phyloP scores from a whole-genome alignment of 495 filamentous ascomycete species.

The Penicillium maclennaniae region DNA sequence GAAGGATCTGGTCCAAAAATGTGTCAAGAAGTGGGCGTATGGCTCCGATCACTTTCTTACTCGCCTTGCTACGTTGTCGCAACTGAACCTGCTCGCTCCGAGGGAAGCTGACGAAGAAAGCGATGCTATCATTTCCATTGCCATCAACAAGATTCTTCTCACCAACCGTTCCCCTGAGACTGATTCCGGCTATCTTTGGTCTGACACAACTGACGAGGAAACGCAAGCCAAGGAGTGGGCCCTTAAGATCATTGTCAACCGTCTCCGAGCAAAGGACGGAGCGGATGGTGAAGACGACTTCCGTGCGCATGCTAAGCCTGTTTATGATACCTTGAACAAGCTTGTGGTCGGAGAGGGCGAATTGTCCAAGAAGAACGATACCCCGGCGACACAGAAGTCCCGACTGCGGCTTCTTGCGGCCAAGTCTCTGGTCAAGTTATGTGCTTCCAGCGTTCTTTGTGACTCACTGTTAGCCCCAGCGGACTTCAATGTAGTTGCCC shows the following conservation, averaged over 20 bases:
- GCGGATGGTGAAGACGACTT: conserved; percentile 52
- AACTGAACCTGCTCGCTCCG: conserved; percentile 75
- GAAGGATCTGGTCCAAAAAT: conserved; percentile 73
- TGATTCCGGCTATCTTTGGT: conserved; percentile 57
- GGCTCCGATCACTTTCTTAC: conserved; percentile 75
- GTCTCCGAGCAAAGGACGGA: conserved; percentile 63
- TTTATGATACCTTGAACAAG: conserved; percentile 74
- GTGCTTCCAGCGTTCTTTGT: conserved; percentile 59
- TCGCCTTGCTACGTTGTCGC: conserved; percentile 75
- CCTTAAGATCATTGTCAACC: conserved; percentile 85
- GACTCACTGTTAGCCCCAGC: conserved; percentile 68
- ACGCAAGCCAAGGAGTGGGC: conserved; percentile 81
- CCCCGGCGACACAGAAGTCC: conserved; percentile 68
- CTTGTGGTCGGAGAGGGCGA: conserved; percentile 74
- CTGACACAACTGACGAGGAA: conserved; percentile 70
- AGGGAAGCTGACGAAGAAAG: conserved; percentile 67
- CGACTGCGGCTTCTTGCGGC: conserved; percentile 79
- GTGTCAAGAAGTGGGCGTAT: conserved; percentile 71
- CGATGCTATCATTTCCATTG: conserved; percentile 74
- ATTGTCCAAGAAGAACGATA: conserved; percentile 66
- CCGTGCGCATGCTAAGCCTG: conserved; percentile 58
- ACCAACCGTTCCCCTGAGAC: conserved; percentile 56
- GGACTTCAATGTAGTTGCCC: conserved; percentile 76
- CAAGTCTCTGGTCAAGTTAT: conserved; percentile 79
- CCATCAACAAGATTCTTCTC: conserved; percentile 69